These are phyloP conservation scores for Margaritispora aquatica DNA, from an alignment of 495 filamentous ascomycete genomes.

Conservation along the genomic window DNA sequence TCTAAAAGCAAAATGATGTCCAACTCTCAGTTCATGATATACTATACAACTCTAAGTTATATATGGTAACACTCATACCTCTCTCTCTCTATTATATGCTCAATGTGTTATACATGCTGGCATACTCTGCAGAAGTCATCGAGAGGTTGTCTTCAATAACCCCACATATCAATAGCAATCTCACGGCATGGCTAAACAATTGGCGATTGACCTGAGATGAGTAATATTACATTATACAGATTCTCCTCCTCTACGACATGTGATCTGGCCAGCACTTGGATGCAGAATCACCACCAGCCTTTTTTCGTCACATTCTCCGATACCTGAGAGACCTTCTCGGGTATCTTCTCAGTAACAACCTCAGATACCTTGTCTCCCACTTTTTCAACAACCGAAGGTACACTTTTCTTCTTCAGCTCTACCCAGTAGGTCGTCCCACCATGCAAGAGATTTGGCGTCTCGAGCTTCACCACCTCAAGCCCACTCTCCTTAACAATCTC, in stretches of 20 bases:
- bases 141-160: too few species aligned
- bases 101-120: too few species aligned
- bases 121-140: too few species aligned
- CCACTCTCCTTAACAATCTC: slow-evolving; percentile 72
- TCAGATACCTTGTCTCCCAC: not conserved
- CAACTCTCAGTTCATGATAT: too few species aligned
- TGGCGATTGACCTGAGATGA: not conserved
- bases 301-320: not conserved
- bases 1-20: too few species aligned
- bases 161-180: too few species aligned
- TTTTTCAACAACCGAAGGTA: not conserved
- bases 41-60: too few species aligned
- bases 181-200: too few species aligned
- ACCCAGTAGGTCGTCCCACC: slow-evolving; percentile 27
- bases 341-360: not conserved
- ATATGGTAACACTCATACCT: too few species aligned
- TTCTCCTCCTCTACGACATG: not conserved
- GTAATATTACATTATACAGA: not conserved
- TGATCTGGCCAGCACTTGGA: not conserved
- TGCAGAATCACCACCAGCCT: not conserved
- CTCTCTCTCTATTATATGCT: too few species aligned
- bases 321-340: not conserved
- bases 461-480: slow-evolving; percentile 65
- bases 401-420: slow-evolving; percentile 23
- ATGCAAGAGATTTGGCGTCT: slow-evolving; percentile 34